Evolutionary conservation across 495 filamentous ascomycete genomes (phyloP).

Genomic region (Aspergillus sclerotioniger): DNA sequence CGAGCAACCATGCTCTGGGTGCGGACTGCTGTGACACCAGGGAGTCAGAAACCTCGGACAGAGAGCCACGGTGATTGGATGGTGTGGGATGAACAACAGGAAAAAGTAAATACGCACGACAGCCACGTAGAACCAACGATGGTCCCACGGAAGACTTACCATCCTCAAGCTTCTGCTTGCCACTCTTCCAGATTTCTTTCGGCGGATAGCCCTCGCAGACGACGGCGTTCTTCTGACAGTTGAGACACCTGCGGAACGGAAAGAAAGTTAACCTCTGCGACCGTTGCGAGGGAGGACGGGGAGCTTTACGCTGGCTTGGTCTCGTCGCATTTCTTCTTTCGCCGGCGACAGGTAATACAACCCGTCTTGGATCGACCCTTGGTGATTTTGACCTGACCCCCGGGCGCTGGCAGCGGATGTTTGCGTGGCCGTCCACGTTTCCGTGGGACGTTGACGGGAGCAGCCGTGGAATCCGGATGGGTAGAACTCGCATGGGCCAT

Average conservation of each 20-base stretch:
- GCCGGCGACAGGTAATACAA: slow-evolving; percentile 84
- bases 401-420: slow-evolving; percentile 62
- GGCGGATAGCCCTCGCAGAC: slow-evolving; percentile 92
- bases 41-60: slow-evolving; percentile 15
- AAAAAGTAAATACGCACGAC: background rate
- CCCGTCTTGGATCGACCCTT: slow-evolving; percentile 94
- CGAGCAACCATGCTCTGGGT: slow-evolving; percentile 51
- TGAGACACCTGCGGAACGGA: slow-evolving; percentile 57
- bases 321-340: slow-evolving; percentile 98
- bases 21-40: slow-evolving; percentile 24
- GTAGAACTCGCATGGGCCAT: slow-evolving; percentile 20
- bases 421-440: slow-evolving; percentile 81
- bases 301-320: slow-evolving; percentile 68
- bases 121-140: background rate
- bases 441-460: slow-evolving; percentile 43
- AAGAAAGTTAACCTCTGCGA: slow-evolving; percentile 10
- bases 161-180: slow-evolving; percentile 72
- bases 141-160: slow-evolving; percentile 46
- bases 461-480: slow-evolving; percentile 27
- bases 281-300: background rate
- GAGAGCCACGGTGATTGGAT: background rate
- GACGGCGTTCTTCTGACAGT: slow-evolving; percentile 92
- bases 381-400: slow-evolving; percentile 62
- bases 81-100: background rate
- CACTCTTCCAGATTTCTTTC: slow-evolving; percentile 82